Evolutionary conservation across 148 eudicot species (phyloP).

Genomic region (Rhododendron griersonianum): DNA sequence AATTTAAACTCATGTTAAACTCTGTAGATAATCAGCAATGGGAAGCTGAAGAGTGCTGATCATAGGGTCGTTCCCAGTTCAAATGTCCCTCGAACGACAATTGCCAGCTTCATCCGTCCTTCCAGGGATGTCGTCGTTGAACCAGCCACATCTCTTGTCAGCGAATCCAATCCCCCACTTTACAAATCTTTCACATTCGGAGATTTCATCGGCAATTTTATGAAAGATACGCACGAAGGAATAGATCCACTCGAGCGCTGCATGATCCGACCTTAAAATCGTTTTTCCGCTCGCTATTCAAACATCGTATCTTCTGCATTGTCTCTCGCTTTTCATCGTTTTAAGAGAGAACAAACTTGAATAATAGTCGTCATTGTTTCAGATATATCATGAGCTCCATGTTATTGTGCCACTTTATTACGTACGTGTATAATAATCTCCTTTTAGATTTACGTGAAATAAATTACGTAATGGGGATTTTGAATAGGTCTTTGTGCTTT

Average conservation of each 20-base stretch:
- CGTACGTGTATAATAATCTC: background rate
- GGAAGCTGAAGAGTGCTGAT: slow-evolving; percentile 9
- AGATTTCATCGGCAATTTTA: background rate
- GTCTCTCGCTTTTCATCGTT: too few species aligned
- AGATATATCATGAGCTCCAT: too few species aligned
- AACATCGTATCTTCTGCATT: background rate
- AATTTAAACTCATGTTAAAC: too few species aligned
- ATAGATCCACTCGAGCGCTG: too few species aligned
- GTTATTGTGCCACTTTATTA: too few species aligned
- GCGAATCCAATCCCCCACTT: background rate
- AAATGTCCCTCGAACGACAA: background rate
- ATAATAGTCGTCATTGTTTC: too few species aligned
- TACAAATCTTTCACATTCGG: background rate
- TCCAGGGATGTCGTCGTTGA: background rate
- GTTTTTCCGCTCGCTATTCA: background rate
- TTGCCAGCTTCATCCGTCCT: background rate
- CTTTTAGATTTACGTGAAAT: background rate
- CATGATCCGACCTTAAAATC: background rate
- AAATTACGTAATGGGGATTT: background rate
- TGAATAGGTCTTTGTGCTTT: background rate
- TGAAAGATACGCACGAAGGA: background rate
- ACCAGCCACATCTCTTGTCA: background rate
- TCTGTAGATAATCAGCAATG: slow-evolving; percentile 6
- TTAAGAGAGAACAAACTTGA: too few species aligned
- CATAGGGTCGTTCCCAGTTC: slow-evolving; percentile 4